Percentiles rank a stretch among this genome's conserved stretches.
These are phyloP conservation scores for Candida verbasci DNA, from an alignment of 805 yeast species.

Conservation along the genomic window DNA sequence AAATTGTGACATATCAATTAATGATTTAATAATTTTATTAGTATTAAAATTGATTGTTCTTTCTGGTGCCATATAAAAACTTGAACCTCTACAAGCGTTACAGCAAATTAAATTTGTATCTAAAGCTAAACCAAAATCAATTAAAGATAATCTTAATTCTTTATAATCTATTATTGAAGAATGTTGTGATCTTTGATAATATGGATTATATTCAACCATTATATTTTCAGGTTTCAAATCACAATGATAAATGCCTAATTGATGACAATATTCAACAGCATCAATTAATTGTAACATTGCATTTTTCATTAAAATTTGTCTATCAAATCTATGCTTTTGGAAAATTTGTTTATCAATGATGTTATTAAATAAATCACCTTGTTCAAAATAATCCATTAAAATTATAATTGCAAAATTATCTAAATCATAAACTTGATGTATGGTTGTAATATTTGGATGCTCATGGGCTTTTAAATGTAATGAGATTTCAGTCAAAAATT, in stretches of 20 bases:
- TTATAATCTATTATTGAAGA: conserved; percentile 32
- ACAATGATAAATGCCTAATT: conserved; percentile 33
- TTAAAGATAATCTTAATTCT: conserved; percentile 55
- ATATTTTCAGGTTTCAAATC: conserved; percentile 41
- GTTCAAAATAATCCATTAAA: conserved; percentile 80
- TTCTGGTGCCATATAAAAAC: conserved; percentile 94
- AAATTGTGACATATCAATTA: conserved; percentile 29
- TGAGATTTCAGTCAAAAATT: conserved; percentile 60
- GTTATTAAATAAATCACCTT: conserved; percentile 82
- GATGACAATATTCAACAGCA: conserved; percentile 31
- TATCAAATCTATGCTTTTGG: conserved; percentile 29
- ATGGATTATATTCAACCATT: conserved; percentile 29
- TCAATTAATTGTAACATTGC: conserved; percentile 38
- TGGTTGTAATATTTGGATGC: conserved; percentile 75
- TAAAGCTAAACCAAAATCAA: conserved; percentile 90
- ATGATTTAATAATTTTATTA: conserved; percentile 19
- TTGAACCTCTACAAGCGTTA: conserved; percentile 78
- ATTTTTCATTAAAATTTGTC: conserved; percentile 45
- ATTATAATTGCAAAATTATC: conserved; percentile 55
- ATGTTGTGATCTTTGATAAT: conserved; percentile 17
- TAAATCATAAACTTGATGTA: conserved; percentile 67
- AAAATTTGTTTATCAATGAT: conserved; percentile 75
- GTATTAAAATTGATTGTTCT: conserved; percentile 47
- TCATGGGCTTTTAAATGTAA: conserved; percentile 70
- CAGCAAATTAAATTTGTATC: conserved; percentile 52